phyloP scores from a whole-genome alignment of 495 filamentous ascomycete genomes.

The Talaromyces stipitatus region DNA sequence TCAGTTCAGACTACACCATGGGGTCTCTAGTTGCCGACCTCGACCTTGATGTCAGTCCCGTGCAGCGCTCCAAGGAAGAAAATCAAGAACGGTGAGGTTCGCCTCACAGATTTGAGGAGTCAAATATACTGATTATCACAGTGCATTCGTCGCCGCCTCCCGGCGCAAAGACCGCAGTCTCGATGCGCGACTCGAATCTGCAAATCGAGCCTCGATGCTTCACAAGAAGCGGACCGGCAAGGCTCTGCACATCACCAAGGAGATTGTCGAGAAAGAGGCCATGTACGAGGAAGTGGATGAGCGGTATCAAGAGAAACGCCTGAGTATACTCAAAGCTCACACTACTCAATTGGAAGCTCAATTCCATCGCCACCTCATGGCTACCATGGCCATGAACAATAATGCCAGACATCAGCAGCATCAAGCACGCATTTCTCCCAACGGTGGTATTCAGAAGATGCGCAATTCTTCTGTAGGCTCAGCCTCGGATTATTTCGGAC shows the following conservation, averaged over 20 bases:
- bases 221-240: slow-evolving; percentile 87
- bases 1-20: slow-evolving; percentile 2
- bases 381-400: slow-evolving; percentile 17
- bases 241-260: slow-evolving; percentile 71
- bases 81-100: slow-evolving; percentile 73
- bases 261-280: slow-evolving; percentile 86
- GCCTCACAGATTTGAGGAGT: neutral
- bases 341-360: slow-evolving; percentile 35
- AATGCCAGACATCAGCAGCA: slow-evolving; percentile 12
- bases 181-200: slow-evolving; percentile 85
- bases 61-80: slow-evolving; percentile 55
- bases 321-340: slow-evolving; percentile 35
- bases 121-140: slow-evolving; percentile 8
- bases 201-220: slow-evolving; percentile 77
- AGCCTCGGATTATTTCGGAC: neutral
- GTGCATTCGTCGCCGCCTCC: slow-evolving; percentile 91
- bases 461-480: slow-evolving; percentile 11
- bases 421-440: slow-evolving; percentile 10
- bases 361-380: slow-evolving; percentile 32
- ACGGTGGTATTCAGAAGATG: slow-evolving; percentile 32
- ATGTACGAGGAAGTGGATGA: slow-evolving; percentile 98
- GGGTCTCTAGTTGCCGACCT: slow-evolving; percentile 9
- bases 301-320: slow-evolving; percentile 37
- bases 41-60: slow-evolving; percentile 28
- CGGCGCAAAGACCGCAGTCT: slow-evolving; percentile 79